Conservation (phyloP, 2,329 filamentous ascomycete genomes). For the Aureobasidium melanogenum region DNA sequence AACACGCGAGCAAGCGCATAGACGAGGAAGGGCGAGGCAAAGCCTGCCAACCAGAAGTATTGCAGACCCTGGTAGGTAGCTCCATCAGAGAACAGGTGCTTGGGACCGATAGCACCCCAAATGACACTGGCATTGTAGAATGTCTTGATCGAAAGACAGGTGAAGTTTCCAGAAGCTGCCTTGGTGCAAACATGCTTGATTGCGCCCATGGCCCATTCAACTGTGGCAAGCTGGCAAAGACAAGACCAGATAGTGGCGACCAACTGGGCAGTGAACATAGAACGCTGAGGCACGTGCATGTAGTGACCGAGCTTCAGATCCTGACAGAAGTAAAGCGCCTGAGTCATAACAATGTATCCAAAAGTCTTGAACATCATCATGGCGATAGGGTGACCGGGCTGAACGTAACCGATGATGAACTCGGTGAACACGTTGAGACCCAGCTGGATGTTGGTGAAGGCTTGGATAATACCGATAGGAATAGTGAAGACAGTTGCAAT, state of each 20-base stretch:
- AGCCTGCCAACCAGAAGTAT: constrained; percentile 74
- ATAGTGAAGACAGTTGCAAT: constrained; percentile 78
- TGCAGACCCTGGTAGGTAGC: constrained; percentile 71
- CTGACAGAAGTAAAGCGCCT: constrained; percentile 81
- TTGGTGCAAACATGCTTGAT: constrained; percentile 67
- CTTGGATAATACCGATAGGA: constrained; percentile 86
- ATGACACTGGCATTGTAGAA: constrained; percentile 87
- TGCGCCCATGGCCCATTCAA: constrained; percentile 84
- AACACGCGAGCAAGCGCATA: constrained; percentile 50
- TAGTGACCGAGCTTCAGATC: constrained; percentile 83
- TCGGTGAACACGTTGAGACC: constrained; percentile 20
- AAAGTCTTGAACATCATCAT: constrained; percentile 94
- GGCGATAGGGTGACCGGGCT: constrained; percentile 76
- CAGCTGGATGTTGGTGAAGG: constrained; percentile 60
- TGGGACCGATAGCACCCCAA: constrained; percentile 49
- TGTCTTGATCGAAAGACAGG: constrained; percentile 43
- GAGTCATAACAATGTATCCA: constrained; percentile 51
- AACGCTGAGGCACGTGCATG: constrained; percentile 77
- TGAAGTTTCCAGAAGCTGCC: neutral
- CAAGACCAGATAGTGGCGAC: constrained; percentile 67
- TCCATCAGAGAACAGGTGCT: constrained; percentile 42
- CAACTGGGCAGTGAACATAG: constrained; percentile 70
- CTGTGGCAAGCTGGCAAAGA: constrained; percentile 69
- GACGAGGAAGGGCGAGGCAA: constrained; percentile 62
- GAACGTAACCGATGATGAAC: constrained; percentile 68